Percentiles rank a stretch among this genome's conserved stretches.
Conservation (phyloP, 73 alveolate species). For the Paramecium caudatum region DNA sequence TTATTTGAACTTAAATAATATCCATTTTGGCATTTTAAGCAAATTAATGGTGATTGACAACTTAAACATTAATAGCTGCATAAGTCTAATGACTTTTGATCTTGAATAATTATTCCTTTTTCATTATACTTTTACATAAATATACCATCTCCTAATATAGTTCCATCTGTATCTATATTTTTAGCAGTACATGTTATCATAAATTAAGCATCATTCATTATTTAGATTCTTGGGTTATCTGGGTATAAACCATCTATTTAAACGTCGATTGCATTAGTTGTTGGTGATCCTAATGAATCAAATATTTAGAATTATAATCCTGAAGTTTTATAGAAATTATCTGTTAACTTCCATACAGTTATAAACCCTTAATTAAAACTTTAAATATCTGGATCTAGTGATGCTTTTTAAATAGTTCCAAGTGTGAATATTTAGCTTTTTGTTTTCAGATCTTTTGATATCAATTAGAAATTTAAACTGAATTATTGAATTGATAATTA, state of each 20-base stretch:
- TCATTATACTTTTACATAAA: constrained; percentile 24
- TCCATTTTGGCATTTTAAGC: constrained; percentile 7
- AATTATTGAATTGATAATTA: background rate
- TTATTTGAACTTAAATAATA: background rate
- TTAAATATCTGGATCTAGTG: constrained; percentile 16
- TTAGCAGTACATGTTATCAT: constrained; percentile 1
- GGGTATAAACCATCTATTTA: constrained; percentile 20
- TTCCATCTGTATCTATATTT: constrained; percentile 46
- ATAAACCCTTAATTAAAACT: constrained; percentile 13
- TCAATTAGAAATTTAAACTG: constrained; percentile 9
- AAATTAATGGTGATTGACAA: constrained; percentile 7
- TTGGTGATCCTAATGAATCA: background rate
- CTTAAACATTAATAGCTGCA: constrained; percentile 38
- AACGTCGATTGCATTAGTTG: background rate
- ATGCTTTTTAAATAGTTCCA: background rate
- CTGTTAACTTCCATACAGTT: background rate
- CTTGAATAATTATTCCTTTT: background rate
- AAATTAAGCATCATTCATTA: background rate
- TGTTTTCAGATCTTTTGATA: constrained; percentile 1
- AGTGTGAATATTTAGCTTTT: background rate
- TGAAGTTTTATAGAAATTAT: background rate
- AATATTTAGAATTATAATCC: background rate
- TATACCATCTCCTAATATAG: constrained; percentile 3
- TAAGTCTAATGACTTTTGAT: background rate
- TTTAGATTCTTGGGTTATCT: background rate